Percentiles rank a stretch among this genome's conserved stretches.
These are phyloP conservation scores for Boletus reticuloceps DNA, from an alignment of 768 basidiomycete species.

Conservation along the genomic window DNA sequence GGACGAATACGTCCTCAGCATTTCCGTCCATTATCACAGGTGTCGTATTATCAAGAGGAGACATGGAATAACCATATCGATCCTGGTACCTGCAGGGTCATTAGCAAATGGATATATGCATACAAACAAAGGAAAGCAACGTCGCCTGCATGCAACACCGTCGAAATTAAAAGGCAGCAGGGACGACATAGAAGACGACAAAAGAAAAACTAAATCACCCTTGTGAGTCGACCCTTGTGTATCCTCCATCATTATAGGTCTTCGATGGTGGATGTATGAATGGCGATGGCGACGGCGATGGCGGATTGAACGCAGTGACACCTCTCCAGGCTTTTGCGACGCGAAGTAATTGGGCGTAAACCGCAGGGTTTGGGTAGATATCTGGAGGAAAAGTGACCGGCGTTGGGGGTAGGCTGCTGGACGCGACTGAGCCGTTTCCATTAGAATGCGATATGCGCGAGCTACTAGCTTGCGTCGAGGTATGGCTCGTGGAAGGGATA, in stretches of 20 bases:
- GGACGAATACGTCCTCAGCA: constrained; percentile 14
- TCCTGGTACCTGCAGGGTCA: constrained; percentile 24
- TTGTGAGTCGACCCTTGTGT: constrained; percentile 24
- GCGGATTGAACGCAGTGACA: constrained; percentile 50
- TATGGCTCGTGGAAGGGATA: constrained; percentile 8
- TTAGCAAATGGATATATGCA: constrained; percentile 16
- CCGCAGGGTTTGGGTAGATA: constrained; percentile 31
- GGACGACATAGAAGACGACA: too few species aligned
- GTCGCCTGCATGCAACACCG: constrained; percentile 15
- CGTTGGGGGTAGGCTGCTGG: constrained; percentile 16
- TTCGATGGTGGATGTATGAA: constrained; percentile 20
- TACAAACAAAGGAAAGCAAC: constrained; percentile 6
- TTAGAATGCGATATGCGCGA: constrained; percentile 18
- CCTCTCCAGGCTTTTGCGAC: constrained; percentile 68
- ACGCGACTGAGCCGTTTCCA: not conserved
- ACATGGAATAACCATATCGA: constrained; percentile 28
- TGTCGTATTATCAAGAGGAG: constrained; percentile 30
- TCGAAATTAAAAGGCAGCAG: not conserved
- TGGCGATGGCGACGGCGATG: constrained; percentile 14
- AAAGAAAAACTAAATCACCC: constrained; percentile 19
- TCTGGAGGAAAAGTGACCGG: constrained; percentile 39
- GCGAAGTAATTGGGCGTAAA: constrained; percentile 50
- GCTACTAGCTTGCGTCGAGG: constrained; percentile 13
- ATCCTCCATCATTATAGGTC: constrained; percentile 20
- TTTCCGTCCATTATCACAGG: constrained; percentile 35